Base-by-base conservation (phyloP, 1,284 basidiomycete genomes). In the Ceratobasidium papillatum region DNA sequence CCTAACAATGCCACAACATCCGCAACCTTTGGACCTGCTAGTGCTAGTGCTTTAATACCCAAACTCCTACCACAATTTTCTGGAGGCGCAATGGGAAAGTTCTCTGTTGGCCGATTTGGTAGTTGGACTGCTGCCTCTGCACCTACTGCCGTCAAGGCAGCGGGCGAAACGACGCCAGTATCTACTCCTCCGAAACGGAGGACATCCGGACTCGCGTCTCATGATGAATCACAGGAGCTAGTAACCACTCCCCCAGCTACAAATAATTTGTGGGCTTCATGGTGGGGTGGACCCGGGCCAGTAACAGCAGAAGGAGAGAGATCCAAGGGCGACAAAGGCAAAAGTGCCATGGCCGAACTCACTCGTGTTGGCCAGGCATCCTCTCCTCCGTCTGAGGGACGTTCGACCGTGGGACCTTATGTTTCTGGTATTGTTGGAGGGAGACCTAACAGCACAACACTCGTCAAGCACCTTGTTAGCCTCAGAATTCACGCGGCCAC, bases 401-500 rank as follows among this genome's bases (percentile, higher is more conserved):
- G 41, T 5, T 71, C 66, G 27, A 59, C 30, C 8, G 66, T 59
- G 14, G 43, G 17, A 19, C 66, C 66, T 30, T 79, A 78, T 3
- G 84, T 84, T 71, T 83, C 83, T 34, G 62, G 41, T 49, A 79
- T 80, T 49, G 30, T 45, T 36, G 32, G 38, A 41, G 73, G 54
- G 25, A 90, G 86, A 78, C 79, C 85, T 3, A 82, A 84, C 12
- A 89, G 91, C 77, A 82, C 87, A 61, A 89, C 88, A 77, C 85
- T 95, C 27, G 86, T 88, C 75, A 95, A 94, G 80, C 90, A 93
- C 78, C 84, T 97, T 0, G 91, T 95, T 52, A 90, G 91, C 0
- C 84, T 98, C n/a, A 89, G 95, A 1, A 92, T 96, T 0, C 92
- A 94, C 78, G 84, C 97, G 0, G 93, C 94, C 3, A 96, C 94